Percentiles rank a stretch among this genome's conserved stretches.
These are phyloP conservation scores for Ananas comosus DNA, from an alignment of 176 grass and related monocot species.

Conservation along the genomic window DNA sequence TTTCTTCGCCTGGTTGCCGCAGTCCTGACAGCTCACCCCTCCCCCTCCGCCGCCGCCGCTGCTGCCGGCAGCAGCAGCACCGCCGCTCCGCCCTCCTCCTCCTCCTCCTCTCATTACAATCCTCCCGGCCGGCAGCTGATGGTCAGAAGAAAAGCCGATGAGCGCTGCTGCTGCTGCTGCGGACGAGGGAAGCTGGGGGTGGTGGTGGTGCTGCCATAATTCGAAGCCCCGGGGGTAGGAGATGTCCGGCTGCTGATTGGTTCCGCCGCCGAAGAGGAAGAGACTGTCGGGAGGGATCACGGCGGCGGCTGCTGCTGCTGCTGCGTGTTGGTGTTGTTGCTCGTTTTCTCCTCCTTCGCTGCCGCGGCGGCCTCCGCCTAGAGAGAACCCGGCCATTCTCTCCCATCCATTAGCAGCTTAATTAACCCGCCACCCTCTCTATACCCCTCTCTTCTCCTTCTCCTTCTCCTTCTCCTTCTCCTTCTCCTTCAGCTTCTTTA, in stretches of 20 bases:
- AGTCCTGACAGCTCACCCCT: constrained; percentile 39
- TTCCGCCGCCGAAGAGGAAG: constrained; percentile 18
- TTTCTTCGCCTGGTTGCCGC: constrained; percentile 55
- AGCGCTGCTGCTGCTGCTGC: constrained; percentile 3
- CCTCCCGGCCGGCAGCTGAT: not conserved
- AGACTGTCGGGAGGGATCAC: constrained; percentile 5
- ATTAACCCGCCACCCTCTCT: not conserved
- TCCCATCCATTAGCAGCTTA: constrained; percentile 5
- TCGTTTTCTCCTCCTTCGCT: not conserved
- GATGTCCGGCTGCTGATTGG: not conserved
- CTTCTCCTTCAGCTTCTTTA: not conserved
- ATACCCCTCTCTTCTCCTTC: too few relatives aligned
- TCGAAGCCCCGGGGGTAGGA: constrained; percentile 6
- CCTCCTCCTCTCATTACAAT: too few relatives aligned
- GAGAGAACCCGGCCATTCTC: constrained; percentile 17
- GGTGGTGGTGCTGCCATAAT: constrained; percentile 20
- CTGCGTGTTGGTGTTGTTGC: not conserved
- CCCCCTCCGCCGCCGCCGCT: constrained; percentile 12
- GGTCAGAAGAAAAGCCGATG: constrained; percentile 7
- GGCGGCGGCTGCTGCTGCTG: not conserved
- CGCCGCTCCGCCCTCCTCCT: too few relatives aligned
- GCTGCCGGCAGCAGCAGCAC: too few relatives aligned
- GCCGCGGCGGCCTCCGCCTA: constrained; percentile 2
- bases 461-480: not conserved
- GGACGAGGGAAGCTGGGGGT: not conserved